Base-by-base conservation (phyloP, 495 filamentous ascomycete species). In the Trichocladium uniseriatum region DNA sequence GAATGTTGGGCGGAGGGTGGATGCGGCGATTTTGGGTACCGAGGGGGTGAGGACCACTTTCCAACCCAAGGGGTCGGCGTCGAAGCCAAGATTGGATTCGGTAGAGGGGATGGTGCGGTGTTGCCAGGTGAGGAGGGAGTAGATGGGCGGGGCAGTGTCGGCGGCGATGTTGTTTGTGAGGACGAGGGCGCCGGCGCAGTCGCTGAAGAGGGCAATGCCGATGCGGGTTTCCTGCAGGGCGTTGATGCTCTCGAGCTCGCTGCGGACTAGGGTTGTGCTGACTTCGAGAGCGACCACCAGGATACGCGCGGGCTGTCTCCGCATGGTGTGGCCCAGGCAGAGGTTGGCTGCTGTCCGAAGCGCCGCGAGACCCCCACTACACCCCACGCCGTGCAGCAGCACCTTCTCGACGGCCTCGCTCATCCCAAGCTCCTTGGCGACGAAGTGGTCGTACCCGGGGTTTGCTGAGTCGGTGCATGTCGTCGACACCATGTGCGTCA, bases 381-480 rank as follows among this genome's bases (percentile, higher is more conserved):
- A 84, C 5, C 81, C 81, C 18, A 83, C 70, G 3, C 81, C 81
- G 55, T 81, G 76, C 16, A 84, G 64, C 15, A 84, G 67, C 16
- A 78, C 68, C 45, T 80, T 78, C 49, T 84, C 79, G 2, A 79
- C 71, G 6, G 56, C 57, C 4, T 61, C 52, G 24, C 58, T 58
- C 7, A 84, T 63, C 0, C 74, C 74, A 14, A 85, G 59, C 29
- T 71, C 59, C 45, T 76, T 76, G 10, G 70, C 72, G 7, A 84
- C 80, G 43, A 68, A 79, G 51, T 81, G 77, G 61, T 84, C 81
- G 56, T 79, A 84, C 5, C 81, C 81, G 7, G 81, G 81, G 59
- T 80, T 83, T 20, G 80, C 81, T n/a, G 75, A 76, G 55, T 82
- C 76, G 24, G 81, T 85, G 47, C 78, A 80, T 18, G 81, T 84